These are phyloP conservation scores for Quercus lobata DNA, from an alignment of 331 rosid genomes.

Conservation along the genomic window DNA sequence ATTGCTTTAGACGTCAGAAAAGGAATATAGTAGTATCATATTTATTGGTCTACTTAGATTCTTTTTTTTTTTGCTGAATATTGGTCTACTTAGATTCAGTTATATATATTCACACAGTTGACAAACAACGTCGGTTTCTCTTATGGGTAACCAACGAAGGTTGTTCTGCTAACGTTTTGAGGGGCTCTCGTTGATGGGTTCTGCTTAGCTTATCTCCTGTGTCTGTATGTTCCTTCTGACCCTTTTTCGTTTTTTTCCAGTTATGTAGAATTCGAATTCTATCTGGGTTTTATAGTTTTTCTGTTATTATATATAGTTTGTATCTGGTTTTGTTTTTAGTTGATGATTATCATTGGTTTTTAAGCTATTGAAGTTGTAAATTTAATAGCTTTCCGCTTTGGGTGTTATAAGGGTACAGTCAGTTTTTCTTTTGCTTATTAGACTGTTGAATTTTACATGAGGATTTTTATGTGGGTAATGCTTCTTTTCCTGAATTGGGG, in stretches of 20 bases:
- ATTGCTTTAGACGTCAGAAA: not conserved
- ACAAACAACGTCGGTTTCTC: not conserved
- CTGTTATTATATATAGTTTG: not conserved
- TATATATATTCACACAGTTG: not conserved
- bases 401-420: not conserved
- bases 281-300: not conserved
- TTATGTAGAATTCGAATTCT: not conserved
- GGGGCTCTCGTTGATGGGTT: not conserved
- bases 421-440: not conserved
- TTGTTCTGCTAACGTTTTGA: not conserved
- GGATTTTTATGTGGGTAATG: not conserved
- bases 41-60: no score
- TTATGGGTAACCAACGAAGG: not conserved
- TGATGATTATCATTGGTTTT: not conserved
- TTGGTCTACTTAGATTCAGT: no score
- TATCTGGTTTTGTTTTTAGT: not conserved
- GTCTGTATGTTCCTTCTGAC: not conserved
- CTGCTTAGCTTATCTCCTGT: not conserved
- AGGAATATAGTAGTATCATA: no score
- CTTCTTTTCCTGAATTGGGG: not conserved
- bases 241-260: not conserved
- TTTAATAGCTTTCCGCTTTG: not conserved
- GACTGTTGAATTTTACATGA: no score
- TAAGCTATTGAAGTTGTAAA: not conserved
- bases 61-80: no score